Evolutionary conservation across 108 stramenopile genomes (phyloP), one percentile per base, ranked within the genome.

Genomic region (Skeletonema potamos): DNA sequence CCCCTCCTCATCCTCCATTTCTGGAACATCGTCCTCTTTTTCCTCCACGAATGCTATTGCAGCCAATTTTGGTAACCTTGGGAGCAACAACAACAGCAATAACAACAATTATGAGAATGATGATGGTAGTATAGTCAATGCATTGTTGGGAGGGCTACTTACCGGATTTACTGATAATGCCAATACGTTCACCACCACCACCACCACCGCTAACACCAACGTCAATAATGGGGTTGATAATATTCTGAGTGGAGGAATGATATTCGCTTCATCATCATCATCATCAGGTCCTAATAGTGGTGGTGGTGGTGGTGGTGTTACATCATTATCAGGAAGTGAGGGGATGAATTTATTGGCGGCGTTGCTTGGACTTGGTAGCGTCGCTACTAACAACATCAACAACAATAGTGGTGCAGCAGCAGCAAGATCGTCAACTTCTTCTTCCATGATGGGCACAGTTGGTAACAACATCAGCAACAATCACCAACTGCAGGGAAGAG

Each of bases 321-420:
- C 72, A 3, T 68, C 71, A 13, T 28, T 76, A 0, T 79, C 78
- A 11, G 73, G 73, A 29, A 58, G 56, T 36, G 78, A 63, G 9
- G 76, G 76, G 1, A 58, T 77, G 51, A 39, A 41, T 6, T 55
- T 77, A 4, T 44, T 77, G 22, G 65, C 77, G 12, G 70, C 77
- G 4, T 24, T 78, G 27, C 30, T 78, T 70, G 75, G 75, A 5
- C 36, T 67, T 58, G 58, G 69, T 10, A 28, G 17, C 18, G 57
- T 3, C 2, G 70, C 2, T 41, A n/a, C 24, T 32, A 28, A 3
- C 39, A 68, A 59, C 39, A 54, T 24, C 11, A 58, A 17, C 64
- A 64, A 30, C 28, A 57, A 27, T 58, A 74, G 27, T 27, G 56
- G 41, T n/a, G n/a, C 56, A 48, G 37, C 3, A 27, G 11, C 6